phyloP scores from a whole-genome alignment of 2,329 filamentous ascomycete genomes.

The Colletotrichum karsti region DNA sequence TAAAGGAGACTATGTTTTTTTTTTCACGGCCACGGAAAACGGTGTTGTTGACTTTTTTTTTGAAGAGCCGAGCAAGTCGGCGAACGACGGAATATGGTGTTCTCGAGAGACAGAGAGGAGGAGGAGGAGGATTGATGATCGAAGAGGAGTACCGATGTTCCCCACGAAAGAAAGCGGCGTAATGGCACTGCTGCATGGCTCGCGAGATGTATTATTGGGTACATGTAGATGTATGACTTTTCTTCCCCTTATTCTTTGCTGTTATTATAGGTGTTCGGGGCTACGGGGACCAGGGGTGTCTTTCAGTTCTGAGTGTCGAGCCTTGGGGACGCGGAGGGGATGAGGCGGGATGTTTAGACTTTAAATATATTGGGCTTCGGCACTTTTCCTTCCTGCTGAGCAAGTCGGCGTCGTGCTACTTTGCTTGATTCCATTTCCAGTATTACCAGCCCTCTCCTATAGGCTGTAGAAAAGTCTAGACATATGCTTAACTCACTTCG shows the following conservation, averaged over 20 bases:
- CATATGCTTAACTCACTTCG: too few relatives aligned
- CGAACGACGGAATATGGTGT: neutral
- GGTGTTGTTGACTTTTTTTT: neutral
- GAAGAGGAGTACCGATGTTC: conserved; percentile 2
- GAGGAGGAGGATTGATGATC: conserved; percentile 3
- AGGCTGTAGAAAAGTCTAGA: too few relatives aligned
- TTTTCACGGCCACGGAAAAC: neutral
- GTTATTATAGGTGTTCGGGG: neutral
- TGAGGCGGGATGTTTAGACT: neutral
- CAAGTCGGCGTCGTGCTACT: too few relatives aligned
- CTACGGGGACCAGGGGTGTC: neutral
- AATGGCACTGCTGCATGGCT: conserved; percentile 17
- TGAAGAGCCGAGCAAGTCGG: neutral
- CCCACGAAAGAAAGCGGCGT: conserved; percentile 10
- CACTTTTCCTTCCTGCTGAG: too few relatives aligned
- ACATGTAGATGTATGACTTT: conserved; percentile 18
- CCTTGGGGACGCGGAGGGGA: rapidly evolving
- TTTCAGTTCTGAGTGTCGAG: neutral
- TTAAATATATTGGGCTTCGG: neutral
- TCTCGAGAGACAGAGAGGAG: neutral
- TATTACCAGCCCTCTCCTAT: too few relatives aligned
- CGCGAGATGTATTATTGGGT: conserved; percentile 16
- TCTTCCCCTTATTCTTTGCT: neutral
- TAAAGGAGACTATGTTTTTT: neutral
- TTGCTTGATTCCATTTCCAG: too few relatives aligned